Evolutionary conservation across 331 rosid species (phyloP).

Genomic region (Stylosanthes scabra): DNA sequence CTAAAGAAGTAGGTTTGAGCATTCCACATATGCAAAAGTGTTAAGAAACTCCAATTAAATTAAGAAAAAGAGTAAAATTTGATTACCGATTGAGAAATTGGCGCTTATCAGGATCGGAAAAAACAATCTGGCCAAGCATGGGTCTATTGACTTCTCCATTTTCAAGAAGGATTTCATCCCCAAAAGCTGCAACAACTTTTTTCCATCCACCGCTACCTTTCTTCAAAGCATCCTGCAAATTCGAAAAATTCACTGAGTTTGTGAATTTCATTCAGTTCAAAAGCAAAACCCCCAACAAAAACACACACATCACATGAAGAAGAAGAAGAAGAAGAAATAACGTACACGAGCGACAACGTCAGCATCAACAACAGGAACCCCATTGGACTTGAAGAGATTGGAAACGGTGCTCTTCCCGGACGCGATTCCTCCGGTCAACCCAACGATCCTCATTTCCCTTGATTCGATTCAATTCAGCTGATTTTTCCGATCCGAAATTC

Average conservation of each 20-base stretch:
- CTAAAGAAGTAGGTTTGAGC: not conserved
- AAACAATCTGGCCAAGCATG: slow-evolving; percentile 81
- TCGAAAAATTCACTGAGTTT: not conserved
- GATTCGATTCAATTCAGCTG: not conserved
- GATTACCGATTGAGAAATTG: slow-evolving; percentile 76
- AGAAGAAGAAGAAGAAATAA: not conserved
- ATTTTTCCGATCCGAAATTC: no score
- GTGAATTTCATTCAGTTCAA: not conserved
- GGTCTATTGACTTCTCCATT: slow-evolving; percentile 83
- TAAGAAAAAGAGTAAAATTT: not conserved
- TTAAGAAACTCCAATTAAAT: not conserved
- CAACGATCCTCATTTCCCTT: slow-evolving; percentile 68
- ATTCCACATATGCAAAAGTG: not conserved
- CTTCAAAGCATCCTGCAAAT: slow-evolving; percentile 69
- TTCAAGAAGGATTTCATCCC: slow-evolving; percentile 67
- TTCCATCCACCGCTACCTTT: slow-evolving; percentile 81
- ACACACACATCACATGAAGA: no score
- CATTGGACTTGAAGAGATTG: slow-evolving; percentile 73
- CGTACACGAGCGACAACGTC: slow-evolving; percentile 79
- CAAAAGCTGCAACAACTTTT: slow-evolving; percentile 79
- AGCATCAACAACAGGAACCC: slow-evolving; percentile 76
- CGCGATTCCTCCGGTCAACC: slow-evolving; percentile 83
- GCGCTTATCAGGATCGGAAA: slow-evolving; percentile 72
- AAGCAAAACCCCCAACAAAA: not conserved
- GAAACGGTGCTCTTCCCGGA: slow-evolving; percentile 92